Evolutionary conservation across 1,284 basidiomycete species (phyloP), one percentile per base, ranked within the genome.

Genomic region (Puccinia novopanici): DNA sequence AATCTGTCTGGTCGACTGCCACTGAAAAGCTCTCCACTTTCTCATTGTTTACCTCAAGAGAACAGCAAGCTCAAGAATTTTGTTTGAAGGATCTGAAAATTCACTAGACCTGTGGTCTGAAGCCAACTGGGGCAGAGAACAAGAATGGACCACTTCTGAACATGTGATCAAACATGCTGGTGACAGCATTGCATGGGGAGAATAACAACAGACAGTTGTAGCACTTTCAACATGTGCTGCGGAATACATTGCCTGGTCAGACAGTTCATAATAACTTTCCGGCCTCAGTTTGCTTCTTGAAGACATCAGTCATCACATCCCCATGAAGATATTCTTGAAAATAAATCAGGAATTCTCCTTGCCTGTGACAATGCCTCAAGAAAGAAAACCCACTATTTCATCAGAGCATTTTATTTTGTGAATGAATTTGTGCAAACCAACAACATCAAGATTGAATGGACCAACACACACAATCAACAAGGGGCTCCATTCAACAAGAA

Each of bases 111-210:
- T 61, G 15, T 75, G 55, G 50, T n/a, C 24, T 3, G 59, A 75
- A 50, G 59, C 57, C 10, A 75, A 50, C 37, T 75, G 74, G 74
- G 74, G 74, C 5, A 59, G 74, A 5, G 74, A 75, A 50, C 61
- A 75, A 40, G 34, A 63, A 27, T 45, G 74, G 61, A 17, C 40
- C 6, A 59, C 72, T 6, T 59, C 19, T 3, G 72, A 54, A 3
- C 24, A 37, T 59, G 54, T 74, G 17, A 37, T 74, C n/a, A n/a
- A n/a, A n/a, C n/a, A n/a, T n/a, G n/a, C n/a, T n/a, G n/a, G 37
- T 2, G 50, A 61, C 27, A 8, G 13, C 5, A 48, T 75, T 5
- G 54, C 55, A 6, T 75, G 73, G 73, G 57, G 55, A 13, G 27
- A 55, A 3, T 61, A 63, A 75, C 34, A 40, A 5, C 73, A 75